Base-by-base conservation (phyloP, 768 basidiomycete species). In the Piloderma croceum region DNA sequence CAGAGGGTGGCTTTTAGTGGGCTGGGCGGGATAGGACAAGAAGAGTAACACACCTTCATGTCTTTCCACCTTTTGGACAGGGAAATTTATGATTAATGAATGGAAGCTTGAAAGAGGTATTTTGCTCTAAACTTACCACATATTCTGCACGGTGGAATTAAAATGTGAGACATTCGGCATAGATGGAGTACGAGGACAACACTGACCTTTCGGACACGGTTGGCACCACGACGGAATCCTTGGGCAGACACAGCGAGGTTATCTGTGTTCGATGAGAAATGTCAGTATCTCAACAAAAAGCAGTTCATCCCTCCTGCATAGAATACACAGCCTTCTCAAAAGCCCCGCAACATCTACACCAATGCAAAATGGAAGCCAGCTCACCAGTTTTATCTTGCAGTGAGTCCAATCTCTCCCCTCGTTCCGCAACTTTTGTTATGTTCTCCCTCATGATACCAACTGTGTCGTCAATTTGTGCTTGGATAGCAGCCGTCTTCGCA, bases 391-490 rank as follows among this genome's bases (percentile, higher is more conserved):
- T 98, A 67, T 96, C 94, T 64, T 97, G 94, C 49, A 98, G 66
- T 36, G 85, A 83, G 58, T 98, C 92, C 48, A 99, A 68, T 49
- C 90, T 66, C 68, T 98, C 94, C 55, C 93, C 93, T 56, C 96
- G 69, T 71, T 98, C 92, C 12, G 91, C 88, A 13, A 94, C 90
- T 64, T 90, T 90, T 46, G 82, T 87, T 56, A 99, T 97, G 65
- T 99, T 99, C 51, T 96, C 90, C 59, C 90, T 76, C 96, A 99
- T 99, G 56, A 97, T 91, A 39, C 82, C 87, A 38, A 97, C 92
- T 34, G 96, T 98, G 60, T 90, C 86, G 61, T 98, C 90, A 52
- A 97, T 97, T 67, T 98, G 92, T n/a, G 75, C 76, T 62, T 98
- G 94, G 53, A 98, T 94, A 42, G 87, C 89, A 3, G 90, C 88